Evolutionary conservation across 116 monocot genomes (phyloP).

Genomic region (Zostera marina): DNA sequence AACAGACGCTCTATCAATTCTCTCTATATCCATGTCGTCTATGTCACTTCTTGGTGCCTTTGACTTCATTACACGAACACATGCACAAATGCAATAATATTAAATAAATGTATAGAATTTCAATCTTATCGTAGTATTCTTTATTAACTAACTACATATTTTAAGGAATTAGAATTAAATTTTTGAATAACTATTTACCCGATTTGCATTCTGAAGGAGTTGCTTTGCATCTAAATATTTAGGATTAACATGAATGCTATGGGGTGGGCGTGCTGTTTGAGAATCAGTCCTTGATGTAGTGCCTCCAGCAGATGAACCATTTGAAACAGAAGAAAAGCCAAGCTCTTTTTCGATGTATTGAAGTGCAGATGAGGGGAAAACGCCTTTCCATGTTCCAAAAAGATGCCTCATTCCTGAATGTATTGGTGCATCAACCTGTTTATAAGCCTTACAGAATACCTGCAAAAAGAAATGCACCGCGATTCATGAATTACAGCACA

Average conservation of each 20-base stretch:
- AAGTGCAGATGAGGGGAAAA: constrained; percentile 59
- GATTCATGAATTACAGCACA: constrained; percentile 4
- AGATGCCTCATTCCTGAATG: constrained; percentile 92
- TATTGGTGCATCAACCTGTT: constrained; percentile 76
- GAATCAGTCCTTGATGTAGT: constrained; percentile 38
- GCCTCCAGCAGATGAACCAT: constrained; percentile 61
- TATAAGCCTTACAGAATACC: constrained; percentile 98
- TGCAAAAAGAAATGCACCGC: constrained; percentile 12
- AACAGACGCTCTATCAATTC: constrained; percentile 3
- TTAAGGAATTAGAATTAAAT: not conserved
- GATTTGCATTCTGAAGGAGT: constrained; percentile 52
- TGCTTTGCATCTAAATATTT: constrained; percentile 96
- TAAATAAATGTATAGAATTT: not conserved
- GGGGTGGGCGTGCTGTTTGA: constrained; percentile 42
- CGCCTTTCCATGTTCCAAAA: constrained; percentile 97
- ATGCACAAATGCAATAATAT: not conserved
- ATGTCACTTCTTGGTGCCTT: constrained; percentile 6
- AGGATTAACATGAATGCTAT: constrained; percentile 97
- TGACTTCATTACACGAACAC: constrained; percentile 6
- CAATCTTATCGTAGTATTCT: not conserved
- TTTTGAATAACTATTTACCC: constrained; percentile 16
- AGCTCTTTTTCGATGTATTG: constrained; percentile 89
- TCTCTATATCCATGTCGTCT: constrained; percentile 5
- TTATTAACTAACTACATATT: no score
- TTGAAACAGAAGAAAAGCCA: constrained; percentile 32